These are phyloP conservation scores for Cetradonia linearis DNA, from an alignment of 495 filamentous ascomycete genomes.

Conservation along the genomic window DNA sequence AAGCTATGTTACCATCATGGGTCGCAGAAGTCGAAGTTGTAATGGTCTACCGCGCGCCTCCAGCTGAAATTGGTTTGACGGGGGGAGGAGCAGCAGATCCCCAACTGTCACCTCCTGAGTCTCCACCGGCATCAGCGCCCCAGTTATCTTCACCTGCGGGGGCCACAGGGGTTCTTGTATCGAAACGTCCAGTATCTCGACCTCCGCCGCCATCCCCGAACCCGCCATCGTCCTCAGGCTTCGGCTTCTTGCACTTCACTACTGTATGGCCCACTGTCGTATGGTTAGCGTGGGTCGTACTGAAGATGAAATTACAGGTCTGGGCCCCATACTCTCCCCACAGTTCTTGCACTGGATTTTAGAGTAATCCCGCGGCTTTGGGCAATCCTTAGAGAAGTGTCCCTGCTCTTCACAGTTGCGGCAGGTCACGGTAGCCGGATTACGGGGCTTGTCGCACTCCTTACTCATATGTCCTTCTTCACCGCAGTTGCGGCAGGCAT, in stretches of 20 bases:
- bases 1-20: background rate
- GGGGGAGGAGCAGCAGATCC: background rate
- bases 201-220: constrained; percentile 13
- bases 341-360: constrained; percentile 71
- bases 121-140: background rate
- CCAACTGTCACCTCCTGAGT: constrained; percentile 7
- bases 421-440: constrained; percentile 44
- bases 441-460: constrained; percentile 46
- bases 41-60: background rate
- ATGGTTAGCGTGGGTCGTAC: constrained; percentile 19
- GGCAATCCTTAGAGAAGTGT: constrained; percentile 63
- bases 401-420: constrained; percentile 65
- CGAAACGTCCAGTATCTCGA: constrained; percentile 4
- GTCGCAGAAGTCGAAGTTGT: background rate
- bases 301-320: background rate
- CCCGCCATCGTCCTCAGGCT: constrained; percentile 27
- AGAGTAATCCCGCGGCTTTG: constrained; percentile 63
- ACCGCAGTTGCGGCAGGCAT: constrained; percentile 54
- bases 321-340: constrained; percentile 48
- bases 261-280: constrained; percentile 55
- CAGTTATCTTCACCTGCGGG: background rate
- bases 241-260: constrained; percentile 46
- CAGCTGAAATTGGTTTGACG: background rate
- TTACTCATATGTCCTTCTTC: constrained; percentile 44
- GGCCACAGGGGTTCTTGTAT: background rate